A percentile compares a stretch with the other conserved stretches of the same genome.
Evolutionary conservation across 2,329 filamentous ascomycete species (phyloP).

Genomic region (Nothopassalora personata): DNA sequence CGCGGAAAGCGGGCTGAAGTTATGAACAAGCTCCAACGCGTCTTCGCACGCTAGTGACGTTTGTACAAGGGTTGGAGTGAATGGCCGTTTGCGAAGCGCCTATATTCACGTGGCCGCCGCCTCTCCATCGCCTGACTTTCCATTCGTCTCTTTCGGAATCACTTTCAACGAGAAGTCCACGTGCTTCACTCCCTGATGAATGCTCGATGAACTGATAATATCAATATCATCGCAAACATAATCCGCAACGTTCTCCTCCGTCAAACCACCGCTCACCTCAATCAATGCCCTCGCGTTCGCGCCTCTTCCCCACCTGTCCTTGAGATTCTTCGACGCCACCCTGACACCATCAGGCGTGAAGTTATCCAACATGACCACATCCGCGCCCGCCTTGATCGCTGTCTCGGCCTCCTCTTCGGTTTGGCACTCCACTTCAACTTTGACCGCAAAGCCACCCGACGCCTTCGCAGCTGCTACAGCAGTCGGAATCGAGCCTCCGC

Average conservation of each 20-base stretch:
- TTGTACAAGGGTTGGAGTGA: background rate
- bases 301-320: slow-evolving; percentile 68
- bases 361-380: slow-evolving; percentile 97
- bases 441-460: slow-evolving; percentile 82
- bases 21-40: background rate
- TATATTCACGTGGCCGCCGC: slow-evolving; percentile 16
- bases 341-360: slow-evolving; percentile 76
- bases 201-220: slow-evolving; percentile 91
- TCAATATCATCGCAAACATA: slow-evolving; percentile 85
- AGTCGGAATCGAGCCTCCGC: slow-evolving; percentile 71
- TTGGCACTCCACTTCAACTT: slow-evolving; percentile 95
- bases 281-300: slow-evolving; percentile 61
- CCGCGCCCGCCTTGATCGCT: slow-evolving; percentile 83
- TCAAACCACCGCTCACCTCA: slow-evolving; percentile 89
- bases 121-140: slow-evolving; percentile 23
- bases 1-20: background rate
- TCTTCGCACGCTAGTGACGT: background rate
- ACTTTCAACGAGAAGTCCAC: slow-evolving; percentile 97
- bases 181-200: slow-evolving; percentile 90
- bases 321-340: slow-evolving; percentile 67
- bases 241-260: slow-evolving; percentile 70
- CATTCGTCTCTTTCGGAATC: slow-evolving; percentile 37
- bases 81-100: background rate
- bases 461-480: slow-evolving; percentile 79
- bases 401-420: slow-evolving; percentile 83